Base-by-base conservation (phyloP, 768 basidiomycete species). In the Naematelia encephala region DNA sequence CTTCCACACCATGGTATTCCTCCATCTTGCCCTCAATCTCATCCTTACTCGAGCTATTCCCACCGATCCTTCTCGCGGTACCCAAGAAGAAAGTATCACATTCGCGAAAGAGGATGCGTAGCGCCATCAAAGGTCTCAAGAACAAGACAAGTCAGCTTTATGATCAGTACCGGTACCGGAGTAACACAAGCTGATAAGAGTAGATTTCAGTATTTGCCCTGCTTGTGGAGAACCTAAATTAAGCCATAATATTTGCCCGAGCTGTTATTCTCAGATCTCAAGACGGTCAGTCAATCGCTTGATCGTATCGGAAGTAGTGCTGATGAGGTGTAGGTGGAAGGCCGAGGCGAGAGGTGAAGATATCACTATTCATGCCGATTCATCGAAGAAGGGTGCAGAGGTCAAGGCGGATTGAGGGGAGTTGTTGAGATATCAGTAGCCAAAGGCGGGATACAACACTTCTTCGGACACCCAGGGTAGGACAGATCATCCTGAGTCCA, bases 41-140 rank as follows among this genome's bases (percentile, higher is more conserved):
- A 34, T 80, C 82, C 2, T 77, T 87, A 21, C 78, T 81, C 42
- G 89, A 93, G 62, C 83, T 96, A 45, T 82, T 97, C 61, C 93
- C 93, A 12, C 83, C 91, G 0, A 85, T 93, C 75, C 80, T 97
- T 19, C 84, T 91, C 44, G 91, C 92, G 23, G 94, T 94, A 1
- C 94, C 94, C 23, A 97, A 97, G 80, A 88, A 87, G 76, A 93
- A 93, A 79, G 83, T 86, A 11, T 91, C 92, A 0, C 92, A 97
- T 78, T 91, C 90, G 21, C 82, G 89, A 52, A 98, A 98, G 78
- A 83, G 87, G n/a, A 94, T 94, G 91, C 83, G 93, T 43, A 86
- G 85, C 62, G 88, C 92, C 14, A 91, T 92, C 78, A 98, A 98
- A 78, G 91, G 92, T 1, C 79, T 96, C 69, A 90, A 92, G 77